These are phyloP conservation scores for Ramaria rubella DNA, from an alignment of 768 basidiomycete genomes.

Conservation along the genomic window DNA sequence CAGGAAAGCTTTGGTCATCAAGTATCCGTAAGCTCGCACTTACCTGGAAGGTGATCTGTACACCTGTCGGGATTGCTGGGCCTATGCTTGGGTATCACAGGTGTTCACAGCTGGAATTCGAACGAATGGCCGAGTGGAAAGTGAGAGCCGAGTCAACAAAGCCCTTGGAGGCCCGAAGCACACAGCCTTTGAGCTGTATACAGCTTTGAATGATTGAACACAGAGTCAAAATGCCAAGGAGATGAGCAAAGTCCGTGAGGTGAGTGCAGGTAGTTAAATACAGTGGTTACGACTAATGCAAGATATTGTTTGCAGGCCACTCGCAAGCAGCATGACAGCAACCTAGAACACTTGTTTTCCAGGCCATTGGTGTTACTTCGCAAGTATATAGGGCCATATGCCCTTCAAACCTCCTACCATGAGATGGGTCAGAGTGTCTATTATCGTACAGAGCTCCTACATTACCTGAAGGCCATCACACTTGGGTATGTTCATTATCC, in stretches of 20 bases:
- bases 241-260: constrained; percentile 13
- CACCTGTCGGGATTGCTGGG: too few relatives aligned
- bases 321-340: constrained; percentile 21
- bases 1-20: neutral
- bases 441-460: constrained; percentile 17
- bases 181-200: too few relatives aligned
- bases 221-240: constrained; percentile 16
- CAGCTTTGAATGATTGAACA: constrained; percentile 21
- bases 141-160: too few relatives aligned
- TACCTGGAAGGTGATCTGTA: constrained; percentile 28
- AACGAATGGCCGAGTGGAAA: too few relatives aligned
- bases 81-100: constrained; percentile 26
- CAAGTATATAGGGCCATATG: constrained; percentile 26
- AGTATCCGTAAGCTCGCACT: constrained; percentile 12
- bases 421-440: constrained; percentile 30
- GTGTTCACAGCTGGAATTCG: constrained; percentile 29
- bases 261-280: neutral
- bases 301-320: constrained; percentile 20
- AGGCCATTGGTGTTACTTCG: constrained; percentile 20
- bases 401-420: constrained; percentile 22
- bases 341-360: too few relatives aligned
- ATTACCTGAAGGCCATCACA: constrained; percentile 20
- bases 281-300: too few relatives aligned
- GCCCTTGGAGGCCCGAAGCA: too few relatives aligned
- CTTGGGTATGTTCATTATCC: constrained; percentile 26